These are phyloP conservation scores for Colletotrichum neosansevieriae DNA, from an alignment of 2,329 filamentous ascomycete genomes.

Conservation along the genomic window DNA sequence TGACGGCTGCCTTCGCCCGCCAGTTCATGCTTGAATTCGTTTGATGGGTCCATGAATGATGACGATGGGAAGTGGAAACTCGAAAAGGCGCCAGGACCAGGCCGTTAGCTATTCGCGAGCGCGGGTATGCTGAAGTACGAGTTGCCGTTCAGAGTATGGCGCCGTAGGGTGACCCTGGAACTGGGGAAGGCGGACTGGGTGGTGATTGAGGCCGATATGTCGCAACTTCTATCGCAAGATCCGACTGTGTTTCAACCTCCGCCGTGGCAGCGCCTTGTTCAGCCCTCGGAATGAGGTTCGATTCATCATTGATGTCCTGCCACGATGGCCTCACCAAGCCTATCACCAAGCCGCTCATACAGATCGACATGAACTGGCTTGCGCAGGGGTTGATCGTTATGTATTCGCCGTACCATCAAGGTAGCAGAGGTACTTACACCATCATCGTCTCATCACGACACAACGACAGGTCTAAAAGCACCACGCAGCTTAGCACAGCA, in stretches of 20 bases:
- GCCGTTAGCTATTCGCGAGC: constrained; percentile 5
- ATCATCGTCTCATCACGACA: constrained; percentile 6
- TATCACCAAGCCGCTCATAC: not conserved
- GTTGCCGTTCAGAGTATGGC: constrained; percentile 7
- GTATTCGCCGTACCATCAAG: not conserved
- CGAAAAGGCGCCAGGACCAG: constrained; percentile 20
- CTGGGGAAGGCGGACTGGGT: constrained; percentile 7
- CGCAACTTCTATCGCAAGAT: not conserved
- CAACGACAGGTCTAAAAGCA: not conserved
- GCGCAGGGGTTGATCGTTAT: constrained; percentile 1
- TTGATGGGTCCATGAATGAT: constrained; percentile 7
- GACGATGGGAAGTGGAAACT: constrained; percentile 3
- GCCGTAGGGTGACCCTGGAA: constrained; percentile 7
- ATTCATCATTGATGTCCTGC: not conserved
- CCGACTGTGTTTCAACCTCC: constrained; percentile 24
- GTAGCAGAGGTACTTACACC: not conserved
- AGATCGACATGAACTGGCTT: constrained; percentile 4
- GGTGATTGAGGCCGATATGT: constrained; percentile 7
- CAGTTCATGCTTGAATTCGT: constrained; percentile 4
- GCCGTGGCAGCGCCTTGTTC: constrained; percentile 1
- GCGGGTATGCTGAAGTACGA: constrained; percentile 21
- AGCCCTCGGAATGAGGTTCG: not conserved
- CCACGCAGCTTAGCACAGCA: not conserved
- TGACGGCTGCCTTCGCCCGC: constrained; percentile 27
- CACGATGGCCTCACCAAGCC: constrained; percentile 17